Percentiles rank a stretch among this genome's conserved stretches.
Evolutionary conservation across 192 early-diverging fungal species (phyloP).

Genomic region (Coemansia sp.): DNA sequence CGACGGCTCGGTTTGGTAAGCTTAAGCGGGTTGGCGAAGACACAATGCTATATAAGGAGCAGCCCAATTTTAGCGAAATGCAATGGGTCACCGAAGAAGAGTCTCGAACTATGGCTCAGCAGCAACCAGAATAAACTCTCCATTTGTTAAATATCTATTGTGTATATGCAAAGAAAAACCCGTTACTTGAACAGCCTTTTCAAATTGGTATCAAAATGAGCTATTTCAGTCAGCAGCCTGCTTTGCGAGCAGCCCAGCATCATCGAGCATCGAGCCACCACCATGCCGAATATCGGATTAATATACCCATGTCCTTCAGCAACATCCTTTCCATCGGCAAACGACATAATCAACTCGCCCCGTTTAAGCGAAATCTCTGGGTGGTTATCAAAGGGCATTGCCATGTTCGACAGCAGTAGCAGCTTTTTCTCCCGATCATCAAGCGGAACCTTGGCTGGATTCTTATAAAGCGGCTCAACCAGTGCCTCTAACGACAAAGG

Average conservation of each 20-base stretch:
- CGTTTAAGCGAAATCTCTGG: slow-evolving; percentile 23
- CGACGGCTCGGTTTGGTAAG: slow-evolving; percentile 55
- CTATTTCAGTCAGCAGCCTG: slow-evolving; percentile 6
- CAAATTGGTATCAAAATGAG: slow-evolving; percentile 1
- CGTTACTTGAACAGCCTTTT: too few relatives aligned
- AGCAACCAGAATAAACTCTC: too few relatives aligned
- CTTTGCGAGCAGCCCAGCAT: slow-evolving; percentile 26
- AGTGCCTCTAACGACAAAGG: neutral
- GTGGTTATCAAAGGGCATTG: slow-evolving; percentile 28
- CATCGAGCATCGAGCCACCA: slow-evolving; percentile 37
- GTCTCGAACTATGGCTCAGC: slow-evolving; percentile 13
- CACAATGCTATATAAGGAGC: slow-evolving; percentile 46
- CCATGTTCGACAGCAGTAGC: slow-evolving; percentile 3
- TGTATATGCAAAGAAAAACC: too few relatives aligned
- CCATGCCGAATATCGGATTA: slow-evolving; percentile 32
- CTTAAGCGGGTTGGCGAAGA: slow-evolving; percentile 60
- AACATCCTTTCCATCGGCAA: neutral
- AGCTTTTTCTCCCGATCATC: too few relatives aligned
- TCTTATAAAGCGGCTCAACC: too few relatives aligned
- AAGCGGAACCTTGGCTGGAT: too few relatives aligned
- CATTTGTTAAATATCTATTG: too few relatives aligned
- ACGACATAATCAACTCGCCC: slow-evolving; percentile 21
- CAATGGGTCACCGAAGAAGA: slow-evolving; percentile 53
- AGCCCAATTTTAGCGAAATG: slow-evolving; percentile 48
- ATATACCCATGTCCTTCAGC: slow-evolving; percentile 22